These are phyloP conservation scores for Fusarium cicatricum DNA, from an alignment of 2,329 filamentous ascomycete genomes.

Conservation along the genomic window DNA sequence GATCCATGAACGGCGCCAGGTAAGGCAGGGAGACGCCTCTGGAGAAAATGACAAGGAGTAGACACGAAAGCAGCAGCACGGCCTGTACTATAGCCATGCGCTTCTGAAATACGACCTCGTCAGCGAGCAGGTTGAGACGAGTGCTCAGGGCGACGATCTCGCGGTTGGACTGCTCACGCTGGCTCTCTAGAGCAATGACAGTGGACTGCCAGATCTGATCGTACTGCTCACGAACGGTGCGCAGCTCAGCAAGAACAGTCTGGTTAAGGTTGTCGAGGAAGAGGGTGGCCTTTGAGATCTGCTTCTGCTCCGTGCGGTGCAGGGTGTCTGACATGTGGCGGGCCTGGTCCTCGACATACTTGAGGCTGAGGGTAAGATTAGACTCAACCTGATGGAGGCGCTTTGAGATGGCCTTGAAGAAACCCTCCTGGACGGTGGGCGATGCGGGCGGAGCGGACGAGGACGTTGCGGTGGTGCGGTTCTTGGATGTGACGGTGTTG, in stretches of 20 bases:
- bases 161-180: slow-evolving; percentile 82
- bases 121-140: slow-evolving; percentile 87
- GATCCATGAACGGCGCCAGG: slow-evolving; percentile 43
- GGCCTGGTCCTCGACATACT: slow-evolving; percentile 97
- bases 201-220: slow-evolving; percentile 98
- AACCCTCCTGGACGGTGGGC: slow-evolving; percentile 93
- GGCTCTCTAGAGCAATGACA: slow-evolving; percentile 87
- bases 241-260: slow-evolving; percentile 84
- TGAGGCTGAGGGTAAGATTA: slow-evolving; percentile 89
- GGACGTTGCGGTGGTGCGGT: slow-evolving; percentile 42
- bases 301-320: slow-evolving; percentile 84
- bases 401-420: slow-evolving; percentile 97
- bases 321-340: slow-evolving; percentile 88
- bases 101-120: slow-evolving; percentile 88
- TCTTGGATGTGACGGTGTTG: slow-evolving; percentile 35
- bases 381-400: slow-evolving; percentile 89
- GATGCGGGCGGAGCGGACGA: slow-evolving; percentile 49
- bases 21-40: slow-evolving; percentile 55
- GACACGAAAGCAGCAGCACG: slow-evolving; percentile 83
- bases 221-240: slow-evolving; percentile 82
- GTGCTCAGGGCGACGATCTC: slow-evolving; percentile 84
- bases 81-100: slow-evolving; percentile 94
- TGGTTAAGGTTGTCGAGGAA: slow-evolving; percentile 88
- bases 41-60: slow-evolving; percentile 87
- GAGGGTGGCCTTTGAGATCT: slow-evolving; percentile 80